Conservation (phyloP, 768 basidiomycete species). For the Kwoniella sp. region DNA sequence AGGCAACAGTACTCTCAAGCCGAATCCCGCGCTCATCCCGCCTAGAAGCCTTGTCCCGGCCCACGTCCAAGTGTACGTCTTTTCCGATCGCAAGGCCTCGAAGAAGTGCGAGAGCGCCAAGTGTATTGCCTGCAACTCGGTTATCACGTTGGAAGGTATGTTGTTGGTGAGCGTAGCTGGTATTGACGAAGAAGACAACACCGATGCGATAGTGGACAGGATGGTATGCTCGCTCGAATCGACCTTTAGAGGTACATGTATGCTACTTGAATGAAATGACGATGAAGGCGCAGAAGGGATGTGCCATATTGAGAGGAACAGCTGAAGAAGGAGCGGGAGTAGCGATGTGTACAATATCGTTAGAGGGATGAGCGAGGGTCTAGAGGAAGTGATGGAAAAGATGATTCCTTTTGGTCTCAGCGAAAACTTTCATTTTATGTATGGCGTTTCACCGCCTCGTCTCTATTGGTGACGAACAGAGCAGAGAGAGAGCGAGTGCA, state of each 20-base stretch:
- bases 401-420: too few species aligned
- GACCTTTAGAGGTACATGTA: conserved; percentile 5
- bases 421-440: too few species aligned
- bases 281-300: conserved; percentile 9
- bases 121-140: too few species aligned
- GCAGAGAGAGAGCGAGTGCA: not conserved
- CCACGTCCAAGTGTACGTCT: conserved; percentile 34
- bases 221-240: not conserved
- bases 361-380: conserved; percentile 47
- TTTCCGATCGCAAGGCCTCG: conserved; percentile 23
- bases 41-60: conserved; percentile 48
- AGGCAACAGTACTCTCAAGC: conserved; percentile 50
- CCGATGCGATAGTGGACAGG: conserved; percentile 3
- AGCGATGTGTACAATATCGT: conserved; percentile 52
- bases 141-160: not conserved
- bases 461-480: not conserved
- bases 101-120: not conserved
- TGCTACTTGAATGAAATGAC: not conserved
- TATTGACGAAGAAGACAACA: not conserved
- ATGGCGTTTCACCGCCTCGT: too few species aligned
- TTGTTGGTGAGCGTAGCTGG: not conserved
- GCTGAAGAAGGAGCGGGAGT: conserved; percentile 50
- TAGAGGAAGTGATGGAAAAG: conserved; percentile 23
- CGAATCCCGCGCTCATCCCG: conserved; percentile 55
- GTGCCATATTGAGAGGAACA: conserved; percentile 52